A percentile compares a stretch with the other conserved stretches of the same genome.
Conservation (phyloP, 169 alveolate genomes). For the Cryptosporidium ubiquitum region DNA sequence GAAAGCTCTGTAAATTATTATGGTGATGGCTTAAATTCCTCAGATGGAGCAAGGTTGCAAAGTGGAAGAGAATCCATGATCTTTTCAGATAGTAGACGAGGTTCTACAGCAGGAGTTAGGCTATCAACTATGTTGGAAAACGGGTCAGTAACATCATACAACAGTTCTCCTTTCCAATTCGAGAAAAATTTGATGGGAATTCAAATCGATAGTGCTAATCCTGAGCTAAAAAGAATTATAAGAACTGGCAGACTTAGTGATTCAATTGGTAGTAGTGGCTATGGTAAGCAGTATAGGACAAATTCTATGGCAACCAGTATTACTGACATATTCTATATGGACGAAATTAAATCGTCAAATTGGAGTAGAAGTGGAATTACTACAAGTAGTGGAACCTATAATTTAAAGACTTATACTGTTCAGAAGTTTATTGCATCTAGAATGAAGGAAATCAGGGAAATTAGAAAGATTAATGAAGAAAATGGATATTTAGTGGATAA, state of each 20-base stretch:
- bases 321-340: constrained; percentile 13
- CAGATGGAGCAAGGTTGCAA: constrained; percentile 13
- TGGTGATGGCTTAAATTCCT: constrained; percentile 31
- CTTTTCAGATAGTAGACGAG: constrained; percentile 26
- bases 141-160: neutral
- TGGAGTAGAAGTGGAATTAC: constrained; percentile 68
- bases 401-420: constrained; percentile 54
- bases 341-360: constrained; percentile 25
- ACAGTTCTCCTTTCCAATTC: constrained; percentile 44
- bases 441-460: constrained; percentile 43
- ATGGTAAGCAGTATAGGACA: neutral
- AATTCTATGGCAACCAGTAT: constrained; percentile 8
- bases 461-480: constrained; percentile 13
- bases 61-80: constrained; percentile 39
- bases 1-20: neutral
- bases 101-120: constrained; percentile 6
- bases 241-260: constrained; percentile 1
- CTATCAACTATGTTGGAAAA: constrained; percentile 32
- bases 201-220: neutral
- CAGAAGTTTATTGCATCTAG: constrained; percentile 32
- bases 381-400: constrained; percentile 56
- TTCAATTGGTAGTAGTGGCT: neutral
- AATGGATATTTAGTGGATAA: neutral
- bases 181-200: neutral
- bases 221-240: neutral